phyloP scores from a whole-genome alignment of 2,329 filamentous ascomycete genomes.

The Alternaria sp. region DNA sequence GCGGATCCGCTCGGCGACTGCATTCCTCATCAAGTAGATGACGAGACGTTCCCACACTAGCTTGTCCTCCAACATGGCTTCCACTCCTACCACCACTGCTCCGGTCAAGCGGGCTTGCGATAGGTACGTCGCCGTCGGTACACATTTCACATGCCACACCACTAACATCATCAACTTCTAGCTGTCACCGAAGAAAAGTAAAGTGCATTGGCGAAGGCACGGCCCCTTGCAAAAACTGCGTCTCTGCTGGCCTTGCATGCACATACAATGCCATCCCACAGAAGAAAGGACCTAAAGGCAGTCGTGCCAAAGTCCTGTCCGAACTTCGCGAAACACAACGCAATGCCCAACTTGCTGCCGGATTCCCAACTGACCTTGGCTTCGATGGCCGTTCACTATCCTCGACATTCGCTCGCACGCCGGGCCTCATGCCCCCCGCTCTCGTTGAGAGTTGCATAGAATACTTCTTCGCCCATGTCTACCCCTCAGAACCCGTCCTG shows the following conservation, averaged over 20 bases:
- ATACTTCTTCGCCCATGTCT: conserved; percentile 67
- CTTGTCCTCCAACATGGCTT: conserved; percentile 17
- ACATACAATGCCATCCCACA: conserved; percentile 69
- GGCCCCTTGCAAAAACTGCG: conserved; percentile 66
- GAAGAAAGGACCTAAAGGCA: conserved; percentile 69
- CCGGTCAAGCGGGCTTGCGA: conserved; percentile 52
- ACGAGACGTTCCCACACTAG: conserved; percentile 3
- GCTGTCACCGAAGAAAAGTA: conserved; percentile 58
- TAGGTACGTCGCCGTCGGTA: conserved; percentile 40
- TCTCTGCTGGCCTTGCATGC: conserved; percentile 64
- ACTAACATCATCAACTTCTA: conserved; percentile 22
- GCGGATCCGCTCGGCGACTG: conserved; percentile 30
- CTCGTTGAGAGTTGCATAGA: conserved; percentile 63
- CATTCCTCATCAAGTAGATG: conserved; percentile 27
- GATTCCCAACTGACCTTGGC: conserved; percentile 44
- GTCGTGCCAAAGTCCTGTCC: conserved; percentile 67
- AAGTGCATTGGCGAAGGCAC: conserved; percentile 59
- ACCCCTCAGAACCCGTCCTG: conserved; percentile 68
- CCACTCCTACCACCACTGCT: conserved; percentile 41
- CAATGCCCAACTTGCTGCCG: conserved; percentile 53
- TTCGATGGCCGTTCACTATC: conserved; percentile 51
- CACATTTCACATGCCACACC: conserved; percentile 8
- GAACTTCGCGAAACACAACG: conserved; percentile 62
- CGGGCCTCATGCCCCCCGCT: conserved; percentile 57
- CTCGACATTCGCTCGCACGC: conserved; percentile 54